Conservation (phyloP, 345 rosid species). For the Pugionium cornutum region DNA sequence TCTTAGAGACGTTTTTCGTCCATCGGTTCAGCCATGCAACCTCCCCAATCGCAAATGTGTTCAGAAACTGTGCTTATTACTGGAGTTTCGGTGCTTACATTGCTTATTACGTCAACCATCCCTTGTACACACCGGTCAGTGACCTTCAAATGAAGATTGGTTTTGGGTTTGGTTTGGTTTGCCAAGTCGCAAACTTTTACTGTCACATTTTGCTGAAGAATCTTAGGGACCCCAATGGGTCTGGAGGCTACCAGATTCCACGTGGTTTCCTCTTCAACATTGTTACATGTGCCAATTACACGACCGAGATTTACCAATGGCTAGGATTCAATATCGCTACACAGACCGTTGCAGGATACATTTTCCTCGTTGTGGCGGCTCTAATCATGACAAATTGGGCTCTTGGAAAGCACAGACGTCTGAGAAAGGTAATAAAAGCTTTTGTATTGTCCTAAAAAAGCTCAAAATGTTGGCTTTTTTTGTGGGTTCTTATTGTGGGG, state of each 20-base stretch:
- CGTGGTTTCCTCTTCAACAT: slow-evolving; percentile 87
- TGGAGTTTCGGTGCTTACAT: slow-evolving; percentile 88
- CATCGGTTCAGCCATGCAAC: slow-evolving; percentile 96
- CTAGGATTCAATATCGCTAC: slow-evolving; percentile 94
- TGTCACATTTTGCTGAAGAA: slow-evolving; percentile 84
- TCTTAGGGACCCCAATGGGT: slow-evolving; percentile 66
- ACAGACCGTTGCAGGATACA: slow-evolving; percentile 85
- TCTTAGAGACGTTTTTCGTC: slow-evolving; percentile 91
- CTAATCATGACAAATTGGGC: slow-evolving; percentile 97
- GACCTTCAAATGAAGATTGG: slow-evolving; percentile 96
- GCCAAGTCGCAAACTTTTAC: slow-evolving; percentile 82
- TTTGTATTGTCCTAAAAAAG: not conserved
- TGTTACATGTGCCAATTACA: slow-evolving; percentile 94
- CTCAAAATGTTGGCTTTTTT: not conserved
- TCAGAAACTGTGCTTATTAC: slow-evolving; percentile 90
- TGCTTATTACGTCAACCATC: slow-evolving; percentile 95
- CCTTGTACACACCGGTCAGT: slow-evolving; percentile 84
- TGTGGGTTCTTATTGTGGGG: slow-evolving; percentile 6
- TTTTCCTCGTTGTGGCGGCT: slow-evolving; percentile 81
- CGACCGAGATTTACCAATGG: slow-evolving; percentile 98
- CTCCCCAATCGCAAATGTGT: slow-evolving; percentile 85
- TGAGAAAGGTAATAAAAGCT: slow-evolving; percentile 67
- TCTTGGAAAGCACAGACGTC: slow-evolving; percentile 84
- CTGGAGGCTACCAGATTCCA: slow-evolving; percentile 94
- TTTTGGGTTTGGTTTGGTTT: slow-evolving; percentile 77